Base-by-base conservation (phyloP, 805 yeast species). In the Teunomyces pallodes region DNA sequence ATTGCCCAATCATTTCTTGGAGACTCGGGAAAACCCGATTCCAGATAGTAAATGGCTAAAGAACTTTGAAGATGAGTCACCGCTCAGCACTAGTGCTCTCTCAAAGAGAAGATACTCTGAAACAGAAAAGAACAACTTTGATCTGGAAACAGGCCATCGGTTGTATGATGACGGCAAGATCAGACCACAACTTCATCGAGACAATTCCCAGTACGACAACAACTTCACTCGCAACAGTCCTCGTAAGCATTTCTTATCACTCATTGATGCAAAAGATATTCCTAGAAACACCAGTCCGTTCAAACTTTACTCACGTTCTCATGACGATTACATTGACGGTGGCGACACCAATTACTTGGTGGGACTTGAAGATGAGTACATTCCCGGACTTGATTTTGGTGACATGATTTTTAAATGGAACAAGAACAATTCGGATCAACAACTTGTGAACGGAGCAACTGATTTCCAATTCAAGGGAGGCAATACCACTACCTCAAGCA, bases 301-400 rank as follows among this genome's bases (percentile, higher is more conserved):
- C 26, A 59, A 58, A 51, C 58, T 70, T 31, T 69, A 67, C 52
- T 57, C 69, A 9, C 54, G 69, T 5, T 68, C 74, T 1, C 74
- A 71, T 49, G 50, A 49, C 40, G 59, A 56, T 17, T 40, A 44
- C 29, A 42, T 47, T 4, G 57, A 54, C 28, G 54, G 48, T 24
- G 48, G 53, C 35, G 49, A 45, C 10, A 64, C 65, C 40, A 40
- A 48, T 8, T 61, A 50, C 38, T 53, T 59, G 32, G 58, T 48
- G 30, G 90, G 89, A 0, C 69, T 86, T 54, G 86, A 83, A 57
- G 92, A 86, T 61, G 94, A 87, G 58, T 87, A 86, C 57, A 77
- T 87, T 12, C 92, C 92, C 0, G 87, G 84, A 42, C 69, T 87
- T 27, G 83, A 83, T 55, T 84, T 83, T 52, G 69, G 74, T 36